Evolutionary conservation across 352 stramenopile genomes (phyloP).

Genomic region (Phytophthora constricta): DNA sequence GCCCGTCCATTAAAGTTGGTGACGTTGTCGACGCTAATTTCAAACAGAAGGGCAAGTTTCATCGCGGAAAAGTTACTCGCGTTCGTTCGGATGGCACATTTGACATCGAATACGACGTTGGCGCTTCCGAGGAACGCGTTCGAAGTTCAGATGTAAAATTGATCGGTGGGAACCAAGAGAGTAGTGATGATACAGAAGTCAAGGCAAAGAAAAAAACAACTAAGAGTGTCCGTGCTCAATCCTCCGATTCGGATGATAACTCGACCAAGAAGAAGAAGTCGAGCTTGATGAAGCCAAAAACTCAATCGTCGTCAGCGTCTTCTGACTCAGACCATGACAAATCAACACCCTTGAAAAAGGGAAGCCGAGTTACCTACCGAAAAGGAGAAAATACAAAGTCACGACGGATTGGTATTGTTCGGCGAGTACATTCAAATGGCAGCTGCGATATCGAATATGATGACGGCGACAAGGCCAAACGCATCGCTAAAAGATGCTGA

Average conservation of each 20-base stretch:
- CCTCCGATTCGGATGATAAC: slow-evolving; percentile 24
- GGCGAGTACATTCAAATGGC: slow-evolving; percentile 52
- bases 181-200: slow-evolving; percentile 17
- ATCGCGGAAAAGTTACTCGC: slow-evolving; percentile 37
- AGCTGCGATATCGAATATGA: slow-evolving; percentile 73
- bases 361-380: slow-evolving; percentile 45
- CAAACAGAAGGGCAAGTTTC: slow-evolving; percentile 46
- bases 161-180: slow-evolving; percentile 10
- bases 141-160: slow-evolving; percentile 21
- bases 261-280: slow-evolving; percentile 14
- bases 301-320: slow-evolving; percentile 23
- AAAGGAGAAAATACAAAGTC: slow-evolving; percentile 40
- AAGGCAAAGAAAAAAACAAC: slow-evolving; percentile 19
- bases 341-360: slow-evolving; percentile 28
- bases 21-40: slow-evolving; percentile 45
- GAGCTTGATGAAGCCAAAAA: slow-evolving; percentile 21
- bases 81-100: slow-evolving; percentile 33
- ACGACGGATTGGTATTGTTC: slow-evolving; percentile 38
- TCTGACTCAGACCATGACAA: slow-evolving; percentile 23
- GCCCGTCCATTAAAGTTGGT: slow-evolving; percentile 34
- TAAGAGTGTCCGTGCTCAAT: not conserved
- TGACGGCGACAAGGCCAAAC: slow-evolving; percentile 52
- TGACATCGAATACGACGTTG: slow-evolving; percentile 49
- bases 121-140: slow-evolving; percentile 35
- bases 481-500: slow-evolving; percentile 37